Base-by-base conservation (phyloP, 176 grass and related monocot genomes). In the Chloris gayana region DNA sequence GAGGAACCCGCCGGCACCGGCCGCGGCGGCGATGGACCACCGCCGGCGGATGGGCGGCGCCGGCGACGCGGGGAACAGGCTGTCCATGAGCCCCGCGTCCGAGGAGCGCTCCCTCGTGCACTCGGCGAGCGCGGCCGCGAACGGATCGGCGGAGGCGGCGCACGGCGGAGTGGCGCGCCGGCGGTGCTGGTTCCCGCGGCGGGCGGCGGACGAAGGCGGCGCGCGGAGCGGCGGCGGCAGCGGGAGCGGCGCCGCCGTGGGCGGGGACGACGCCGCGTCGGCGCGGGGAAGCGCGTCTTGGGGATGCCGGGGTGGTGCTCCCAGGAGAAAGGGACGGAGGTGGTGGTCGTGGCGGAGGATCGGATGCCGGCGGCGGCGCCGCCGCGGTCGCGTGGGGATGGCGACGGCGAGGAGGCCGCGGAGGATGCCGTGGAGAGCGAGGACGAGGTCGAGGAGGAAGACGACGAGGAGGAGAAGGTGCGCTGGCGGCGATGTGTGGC, bases 291-390 rank as follows among this genome's bases (percentile, higher is more conserved):
- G 30, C 39, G 74, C 26, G 30, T 74, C 84, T 99, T 99, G 29
- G 96, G 96, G 76, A 93, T 91, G 60, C 96, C 96, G 1, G 96
- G 96, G 70, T 85, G 90, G 78, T 91, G 90, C 69, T 99, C 96
- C 96, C 96, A 99, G 27, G 92, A 99, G 96, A 99, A 99, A 22
- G 96, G 96, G 4, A 99, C 81, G 73, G 96, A 89, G 34, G 88
- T 93, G 66, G 78, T 14, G 79, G 6, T 74, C 30, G 11, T 19
- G 9, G 39, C 3, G 12, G 53, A 7, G 14, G 50, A 22, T 82
- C 19, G 67, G 45, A 2, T 4, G 68, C 73, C 12, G 58, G 67
- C 18, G 47, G 58, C 37, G 84, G 41, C 51, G 87, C 1, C 25
- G 24, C 17, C 6, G 37, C 18, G 18, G 25, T 12, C 14, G 56